Evolutionary conservation across 352 stramenopile genomes (phyloP), one percentile per base, ranked within the genome.

Genomic region (Pythium insidiosum): DNA sequence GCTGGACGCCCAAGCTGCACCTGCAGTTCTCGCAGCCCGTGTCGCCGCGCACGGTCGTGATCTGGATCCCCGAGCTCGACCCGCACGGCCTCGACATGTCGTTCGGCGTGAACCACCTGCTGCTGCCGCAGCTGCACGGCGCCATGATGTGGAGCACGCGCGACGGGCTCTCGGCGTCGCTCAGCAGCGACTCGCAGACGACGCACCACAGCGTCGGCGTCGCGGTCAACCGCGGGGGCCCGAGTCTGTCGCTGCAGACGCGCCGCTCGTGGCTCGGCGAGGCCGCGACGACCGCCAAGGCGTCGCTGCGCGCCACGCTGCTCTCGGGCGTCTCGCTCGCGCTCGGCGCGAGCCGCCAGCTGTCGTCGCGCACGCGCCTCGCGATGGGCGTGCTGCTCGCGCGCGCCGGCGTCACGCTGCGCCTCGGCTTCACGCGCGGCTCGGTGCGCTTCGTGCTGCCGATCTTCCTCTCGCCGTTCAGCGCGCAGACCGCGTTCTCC

Each of bases 61-160:
- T 88, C 53, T 53, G 87, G 31, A 78, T 88, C 50, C 74, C 76
- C 0, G 72, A 88, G 56, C 58, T 88, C 9, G 74, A 84, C 28
- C 63, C 76, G 36, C 68, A 88, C 30, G 79, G 79, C 0, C 49
- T 91, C 11, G 74, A 88, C 38, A 67, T 91, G 30, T 83, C 72
- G 12, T 53, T 87, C 23, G 75, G 79, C 30, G 73, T 68, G 16
- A 84, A 88, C 48, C 79, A 81, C 30, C 38, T 75, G n/a, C 60
- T 91, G 7, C 49, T 68, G 9, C 42, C 72, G 6, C 64, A 85
- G 30, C 54, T 89, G 2, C 64, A 88, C 38, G 76, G 79, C 28
- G 62, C 63, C 22, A 88, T 91, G 76, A 86, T 88, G 70, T 88
- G 68, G 58, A 87, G 72, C 58, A 84, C 76, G 37, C 61, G 73